These are phyloP conservation scores for Candida palmyrensis DNA, from an alignment of 805 yeast species.

Conservation along the genomic window DNA sequence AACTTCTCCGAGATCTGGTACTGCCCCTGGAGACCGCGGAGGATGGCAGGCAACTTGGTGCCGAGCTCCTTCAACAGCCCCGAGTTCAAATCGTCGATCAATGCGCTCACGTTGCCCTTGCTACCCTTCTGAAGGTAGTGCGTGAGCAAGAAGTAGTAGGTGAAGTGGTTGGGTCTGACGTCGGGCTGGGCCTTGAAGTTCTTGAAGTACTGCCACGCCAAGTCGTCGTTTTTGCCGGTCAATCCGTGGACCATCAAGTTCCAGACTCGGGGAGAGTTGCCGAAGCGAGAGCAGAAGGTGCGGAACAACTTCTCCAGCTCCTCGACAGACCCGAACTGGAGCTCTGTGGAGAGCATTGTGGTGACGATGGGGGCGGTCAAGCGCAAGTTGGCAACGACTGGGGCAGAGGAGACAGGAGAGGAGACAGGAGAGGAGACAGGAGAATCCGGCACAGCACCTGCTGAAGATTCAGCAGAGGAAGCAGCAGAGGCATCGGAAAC, in stretches of 20 bases:
- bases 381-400: no score
- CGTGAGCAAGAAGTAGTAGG: constrained; percentile 43
- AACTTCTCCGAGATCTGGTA: constrained; percentile 2
- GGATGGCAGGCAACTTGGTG: constrained; percentile 30
- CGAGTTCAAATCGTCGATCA: constrained; percentile 34
- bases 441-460: no score
- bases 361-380: constrained; percentile 35
- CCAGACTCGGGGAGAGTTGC: constrained; percentile 35
- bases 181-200: constrained; percentile 22
- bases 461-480: no score
- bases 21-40: constrained; percentile 13
- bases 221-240: constrained; percentile 24
- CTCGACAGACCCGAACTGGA: constrained; percentile 31
- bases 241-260: constrained; percentile 32
- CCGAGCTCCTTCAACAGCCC: constrained; percentile 31
- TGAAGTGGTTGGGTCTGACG: constrained; percentile 42
- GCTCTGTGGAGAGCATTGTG: constrained; percentile 44
- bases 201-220: constrained; percentile 38
- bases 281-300: constrained; percentile 26
- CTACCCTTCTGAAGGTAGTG: constrained; percentile 32
- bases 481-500: no score
- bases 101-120: constrained; percentile 22
- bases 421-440: no score
- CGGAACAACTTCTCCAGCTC: constrained; percentile 28
- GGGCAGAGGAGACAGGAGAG: no score